Conservation (phyloP, 352 stramenopile genomes). For the Globisporangium ultimum region DNA sequence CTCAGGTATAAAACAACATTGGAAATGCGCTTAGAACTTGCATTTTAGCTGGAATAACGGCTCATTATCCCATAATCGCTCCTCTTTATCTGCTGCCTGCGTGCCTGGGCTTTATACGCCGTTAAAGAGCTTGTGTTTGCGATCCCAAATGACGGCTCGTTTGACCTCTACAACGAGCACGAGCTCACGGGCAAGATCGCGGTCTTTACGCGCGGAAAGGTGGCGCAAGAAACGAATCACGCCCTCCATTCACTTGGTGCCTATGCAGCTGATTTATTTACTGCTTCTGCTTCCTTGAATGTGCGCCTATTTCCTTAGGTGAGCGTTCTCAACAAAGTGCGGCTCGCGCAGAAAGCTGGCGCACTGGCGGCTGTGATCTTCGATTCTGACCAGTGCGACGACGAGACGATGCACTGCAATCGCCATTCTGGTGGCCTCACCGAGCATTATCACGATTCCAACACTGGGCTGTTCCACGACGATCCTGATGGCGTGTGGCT, state of each 20-base stretch:
- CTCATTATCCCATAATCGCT: too few species aligned
- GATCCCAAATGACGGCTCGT: conserved; percentile 17
- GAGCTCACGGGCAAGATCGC: conserved; percentile 15
- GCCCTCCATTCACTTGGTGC: too few species aligned
- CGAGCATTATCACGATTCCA: neutral
- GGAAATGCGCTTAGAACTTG: too few species aligned
- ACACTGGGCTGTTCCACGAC: conserved; percentile 1
- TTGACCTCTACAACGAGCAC: conserved; percentile 12
- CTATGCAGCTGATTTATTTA: too few species aligned
- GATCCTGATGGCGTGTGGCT: conserved; percentile 10
- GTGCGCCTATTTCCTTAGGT: neutral
- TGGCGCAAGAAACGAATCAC: neutral
- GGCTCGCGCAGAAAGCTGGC: conserved; percentile 9
- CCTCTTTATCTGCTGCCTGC: too few species aligned
- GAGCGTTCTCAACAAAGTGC: conserved; percentile 12
- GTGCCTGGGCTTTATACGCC: neutral
- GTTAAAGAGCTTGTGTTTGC: conserved; percentile 13
- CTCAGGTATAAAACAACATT: conserved; percentile 4
- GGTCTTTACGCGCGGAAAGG: conserved; percentile 13
- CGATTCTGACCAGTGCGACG: conserved; percentile 8
- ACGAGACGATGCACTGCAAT: conserved; percentile 13
- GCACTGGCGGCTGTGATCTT: conserved; percentile 10
- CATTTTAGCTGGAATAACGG: too few species aligned
- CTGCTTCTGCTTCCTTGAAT: too few species aligned
- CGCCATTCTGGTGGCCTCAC: conserved; percentile 1